Conservation (phyloP, 768 basidiomycete species). For the Naganishia friedmannii region DNA sequence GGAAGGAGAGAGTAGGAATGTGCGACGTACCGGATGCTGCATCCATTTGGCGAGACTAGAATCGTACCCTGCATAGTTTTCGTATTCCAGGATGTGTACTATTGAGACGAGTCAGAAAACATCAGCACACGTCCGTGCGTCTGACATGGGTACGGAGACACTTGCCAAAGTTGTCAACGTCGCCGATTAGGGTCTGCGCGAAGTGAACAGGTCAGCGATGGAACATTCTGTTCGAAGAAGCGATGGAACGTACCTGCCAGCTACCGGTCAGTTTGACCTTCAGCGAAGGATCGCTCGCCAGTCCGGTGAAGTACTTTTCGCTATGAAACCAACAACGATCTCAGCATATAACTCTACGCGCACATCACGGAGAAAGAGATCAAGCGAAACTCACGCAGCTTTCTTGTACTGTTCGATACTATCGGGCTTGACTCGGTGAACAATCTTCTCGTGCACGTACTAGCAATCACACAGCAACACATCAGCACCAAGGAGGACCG, state of each 20-base stretch:
- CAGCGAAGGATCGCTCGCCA: slow-evolving; percentile 69
- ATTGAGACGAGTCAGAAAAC: slow-evolving; percentile 46
- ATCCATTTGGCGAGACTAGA: slow-evolving; percentile 56
- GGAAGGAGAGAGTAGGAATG: not conserved
- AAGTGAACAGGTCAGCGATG: not conserved
- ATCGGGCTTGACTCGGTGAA: slow-evolving; percentile 78
- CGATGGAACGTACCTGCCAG: slow-evolving; percentile 69
- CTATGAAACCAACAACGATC: slow-evolving; percentile 52
- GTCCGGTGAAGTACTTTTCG: slow-evolving; percentile 75
- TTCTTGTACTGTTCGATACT: slow-evolving; percentile 77
- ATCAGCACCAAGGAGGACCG: slow-evolving; percentile 3
- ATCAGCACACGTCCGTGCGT: slow-evolving; percentile 1
- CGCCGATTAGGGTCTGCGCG: slow-evolving; percentile 58
- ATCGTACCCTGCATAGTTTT: slow-evolving; percentile 87
- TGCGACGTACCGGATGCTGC: slow-evolving; percentile 20
- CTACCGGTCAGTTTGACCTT: slow-evolving; percentile 86
- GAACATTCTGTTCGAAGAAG: too few species aligned
- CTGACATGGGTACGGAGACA: not conserved
- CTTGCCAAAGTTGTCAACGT: slow-evolving; percentile 77
- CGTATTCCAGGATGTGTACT: slow-evolving; percentile 76
- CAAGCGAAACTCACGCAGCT: slow-evolving; percentile 65
- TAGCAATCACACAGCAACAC: slow-evolving; percentile 14
- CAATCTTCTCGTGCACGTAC: slow-evolving; percentile 57
- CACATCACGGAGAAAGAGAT: slow-evolving; percentile 6
- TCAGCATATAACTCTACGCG: slow-evolving; percentile 13